A percentile compares a stretch with the other conserved stretches of the same genome.
Conservation (phyloP, 164 flowering plant species). For the Stephania cephalantha region DNA sequence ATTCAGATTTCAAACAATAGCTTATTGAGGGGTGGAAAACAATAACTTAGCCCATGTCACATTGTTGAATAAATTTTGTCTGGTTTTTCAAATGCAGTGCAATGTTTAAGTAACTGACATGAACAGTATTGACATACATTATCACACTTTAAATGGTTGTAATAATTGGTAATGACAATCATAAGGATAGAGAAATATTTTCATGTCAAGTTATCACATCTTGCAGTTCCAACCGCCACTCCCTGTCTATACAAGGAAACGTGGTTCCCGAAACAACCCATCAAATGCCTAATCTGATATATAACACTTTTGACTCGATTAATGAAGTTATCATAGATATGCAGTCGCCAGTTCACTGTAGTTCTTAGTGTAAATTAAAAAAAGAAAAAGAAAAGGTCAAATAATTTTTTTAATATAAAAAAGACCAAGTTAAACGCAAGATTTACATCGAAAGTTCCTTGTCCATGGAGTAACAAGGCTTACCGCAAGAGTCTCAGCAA, state of each 20-base stretch:
- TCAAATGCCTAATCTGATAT: not conserved
- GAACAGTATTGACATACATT: too few species aligned
- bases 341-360: not conserved
- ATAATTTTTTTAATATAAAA: not conserved
- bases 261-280: not conserved
- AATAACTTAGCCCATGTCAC: too few species aligned
- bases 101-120: too few species aligned
- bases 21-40: too few species aligned
- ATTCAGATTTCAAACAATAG: too few species aligned
- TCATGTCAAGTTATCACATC: not conserved
- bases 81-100: too few species aligned
- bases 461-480: slow-evolving; percentile 15
- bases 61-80: too few species aligned
- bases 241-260: not conserved
- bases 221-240: not conserved
- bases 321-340: not conserved
- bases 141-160: too few species aligned
- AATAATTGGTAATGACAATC: too few species aligned
- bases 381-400: not conserved
- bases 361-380: too few species aligned
- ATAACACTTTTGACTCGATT: not conserved
- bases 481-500: slow-evolving; percentile 96
- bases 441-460: not conserved
- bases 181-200: not conserved
- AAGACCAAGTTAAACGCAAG: not conserved